Evolutionary conservation across 208 protist genomes (phyloP).

Genomic region (Trypanosoma melophagium): DNA sequence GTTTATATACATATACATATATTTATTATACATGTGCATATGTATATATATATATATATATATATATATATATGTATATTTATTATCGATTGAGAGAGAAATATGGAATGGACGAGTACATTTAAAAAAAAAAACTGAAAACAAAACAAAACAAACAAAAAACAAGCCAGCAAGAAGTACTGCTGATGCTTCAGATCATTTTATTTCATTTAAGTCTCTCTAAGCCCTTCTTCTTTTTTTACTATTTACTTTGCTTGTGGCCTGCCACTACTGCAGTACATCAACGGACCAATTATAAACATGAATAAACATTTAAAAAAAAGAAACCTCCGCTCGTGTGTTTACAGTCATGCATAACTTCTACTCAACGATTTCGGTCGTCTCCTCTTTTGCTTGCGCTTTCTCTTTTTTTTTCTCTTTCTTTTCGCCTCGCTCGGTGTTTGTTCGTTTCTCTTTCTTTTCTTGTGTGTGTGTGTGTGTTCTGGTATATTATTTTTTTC

Average conservation of each 20-base stretch:
- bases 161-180: not conserved
- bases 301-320: no score
- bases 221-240: no score
- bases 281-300: no score
- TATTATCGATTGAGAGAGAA: not conserved
- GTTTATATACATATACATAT: no score
- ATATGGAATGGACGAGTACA: not conserved
- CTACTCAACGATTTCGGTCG: not conserved
- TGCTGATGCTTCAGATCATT: not conserved
- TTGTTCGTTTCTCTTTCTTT: not conserved
- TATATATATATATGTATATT: constrained; percentile 1
- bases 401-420: constrained; percentile 17
- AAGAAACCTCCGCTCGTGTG: no score
- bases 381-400: constrained; percentile 2
- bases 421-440: not conserved
- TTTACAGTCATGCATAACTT: not conserved
- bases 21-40: not conserved
- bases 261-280: no score
- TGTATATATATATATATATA: constrained; percentile 6
- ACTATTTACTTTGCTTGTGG: no score
- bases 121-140: constrained; percentile 2
- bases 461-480: constrained; percentile 5
- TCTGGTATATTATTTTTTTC: no score
- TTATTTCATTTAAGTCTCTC: no score
- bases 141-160: not conserved